Conservation (phyloP, 495 filamentous ascomycete genomes). For the Aspergillus saccharolyticus region DNA sequence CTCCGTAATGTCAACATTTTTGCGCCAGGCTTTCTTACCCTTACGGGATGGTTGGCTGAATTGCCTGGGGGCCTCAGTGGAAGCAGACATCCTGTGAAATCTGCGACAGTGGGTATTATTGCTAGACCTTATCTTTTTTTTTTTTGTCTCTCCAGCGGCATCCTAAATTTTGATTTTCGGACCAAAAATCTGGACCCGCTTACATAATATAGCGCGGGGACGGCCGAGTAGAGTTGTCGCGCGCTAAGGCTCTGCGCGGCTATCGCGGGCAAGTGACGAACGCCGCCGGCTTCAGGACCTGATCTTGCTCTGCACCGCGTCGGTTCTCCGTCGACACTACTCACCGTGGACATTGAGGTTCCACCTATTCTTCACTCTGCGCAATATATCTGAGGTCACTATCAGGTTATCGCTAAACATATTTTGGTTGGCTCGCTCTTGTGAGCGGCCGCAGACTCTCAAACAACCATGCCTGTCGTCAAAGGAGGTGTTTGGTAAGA, state of each 20-base stretch:
- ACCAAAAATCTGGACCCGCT: constrained; percentile 33
- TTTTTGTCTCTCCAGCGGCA: no score
- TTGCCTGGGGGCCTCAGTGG: constrained; percentile 47
- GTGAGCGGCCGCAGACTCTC: constrained; percentile 8
- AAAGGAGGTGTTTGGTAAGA: constrained; percentile 94
- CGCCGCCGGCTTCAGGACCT: constrained; percentile 5
- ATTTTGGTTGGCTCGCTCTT: constrained; percentile 1
- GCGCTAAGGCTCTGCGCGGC: constrained; percentile 19
- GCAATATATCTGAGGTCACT: not conserved
- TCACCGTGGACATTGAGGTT: constrained; percentile 9
- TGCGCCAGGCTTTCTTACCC: constrained; percentile 97
- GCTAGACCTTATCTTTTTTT: constrained; percentile 20
- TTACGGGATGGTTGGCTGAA: constrained; percentile 86
- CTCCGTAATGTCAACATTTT: constrained; percentile 89
- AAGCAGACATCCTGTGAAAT: constrained; percentile 32
- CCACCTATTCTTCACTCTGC: not conserved
- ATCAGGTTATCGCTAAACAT: constrained; percentile 15
- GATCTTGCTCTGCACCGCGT: constrained; percentile 19
- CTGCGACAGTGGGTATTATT: not conserved
- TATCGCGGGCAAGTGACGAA: constrained; percentile 14
- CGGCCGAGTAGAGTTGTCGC: constrained; percentile 15
- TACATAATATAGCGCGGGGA: constrained; percentile 30
- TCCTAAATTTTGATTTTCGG: constrained; percentile 19
- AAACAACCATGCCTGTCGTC: constrained; percentile 77
- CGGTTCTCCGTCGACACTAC: constrained; percentile 6